Conservation (phyloP, 1,284 basidiomycete species). For the Cryptococcus neoformans region DNA sequence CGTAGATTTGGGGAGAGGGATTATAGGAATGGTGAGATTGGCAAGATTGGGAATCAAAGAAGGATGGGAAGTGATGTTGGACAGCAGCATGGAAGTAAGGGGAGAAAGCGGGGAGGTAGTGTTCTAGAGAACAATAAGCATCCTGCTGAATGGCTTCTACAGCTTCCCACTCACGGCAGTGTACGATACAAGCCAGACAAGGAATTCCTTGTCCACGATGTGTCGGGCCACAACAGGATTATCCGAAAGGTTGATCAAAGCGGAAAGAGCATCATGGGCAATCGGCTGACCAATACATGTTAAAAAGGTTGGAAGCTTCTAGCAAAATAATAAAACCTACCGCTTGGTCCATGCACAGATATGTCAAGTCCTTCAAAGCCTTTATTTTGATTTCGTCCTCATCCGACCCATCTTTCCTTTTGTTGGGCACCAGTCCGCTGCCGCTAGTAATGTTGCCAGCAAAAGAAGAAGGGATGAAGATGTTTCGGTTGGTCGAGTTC, state of each 20-base stretch:
- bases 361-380: slow-evolving; percentile 63
- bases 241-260: slow-evolving; percentile 91
- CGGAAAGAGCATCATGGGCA: slow-evolving; percentile 92
- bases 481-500: slow-evolving; percentile 64
- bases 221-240: slow-evolving; percentile 66
- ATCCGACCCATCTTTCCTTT: slow-evolving; percentile 46
- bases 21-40: slow-evolving; percentile 63
- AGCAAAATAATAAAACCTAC: slow-evolving; percentile 49
- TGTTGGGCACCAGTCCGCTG: slow-evolving; percentile 53
- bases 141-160: background rate
- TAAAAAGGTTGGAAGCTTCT: no score
- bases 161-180: slow-evolving; percentile 65
- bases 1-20: slow-evolving; percentile 53
- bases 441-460: slow-evolving; percentile 35
- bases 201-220: slow-evolving; percentile 71
- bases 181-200: slow-evolving; percentile 84
- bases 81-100: slow-evolving; percentile 93
- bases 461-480: slow-evolving; percentile 61
- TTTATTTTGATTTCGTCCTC: slow-evolving; percentile 64
- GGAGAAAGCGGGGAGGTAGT: slow-evolving; percentile 86
- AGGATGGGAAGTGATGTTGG: slow-evolving; percentile 83
- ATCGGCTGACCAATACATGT: slow-evolving; percentile 58
- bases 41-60: slow-evolving; percentile 66
- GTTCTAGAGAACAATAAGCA: slow-evolving; percentile 58
- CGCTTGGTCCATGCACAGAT: slow-evolving; percentile 79